phyloP scores from a whole-genome alignment of 1,284 basidiomycete genomes.

The Austroboletus niveus region DNA sequence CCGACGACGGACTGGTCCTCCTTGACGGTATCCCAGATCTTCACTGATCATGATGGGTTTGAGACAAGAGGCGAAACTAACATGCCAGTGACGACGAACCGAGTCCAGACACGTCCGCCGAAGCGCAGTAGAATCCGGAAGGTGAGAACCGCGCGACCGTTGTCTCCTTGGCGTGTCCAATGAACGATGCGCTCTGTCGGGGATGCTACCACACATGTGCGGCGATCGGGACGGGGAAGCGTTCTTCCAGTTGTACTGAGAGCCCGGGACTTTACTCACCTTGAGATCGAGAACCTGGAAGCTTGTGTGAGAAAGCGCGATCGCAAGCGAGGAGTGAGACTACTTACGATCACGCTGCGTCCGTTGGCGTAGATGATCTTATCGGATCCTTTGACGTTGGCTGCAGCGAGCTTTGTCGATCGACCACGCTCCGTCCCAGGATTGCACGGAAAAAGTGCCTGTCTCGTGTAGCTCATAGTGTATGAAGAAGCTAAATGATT shows the following conservation, averaged over 20 bases:
- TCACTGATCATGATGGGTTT: slow-evolving; percentile 46
- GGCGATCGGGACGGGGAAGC: background rate
- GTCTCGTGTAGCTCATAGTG: slow-evolving; percentile 25
- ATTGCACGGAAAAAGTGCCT: slow-evolving; percentile 67
- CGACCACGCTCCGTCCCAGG: slow-evolving; percentile 72
- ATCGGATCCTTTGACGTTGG: slow-evolving; percentile 53
- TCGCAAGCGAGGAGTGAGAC: background rate
- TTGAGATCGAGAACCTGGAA: slow-evolving; percentile 61
- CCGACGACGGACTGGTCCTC: slow-evolving; percentile 85
- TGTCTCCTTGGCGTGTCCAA: slow-evolving; percentile 81
- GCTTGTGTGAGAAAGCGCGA: slow-evolving; percentile 1
- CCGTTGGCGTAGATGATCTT: slow-evolving; percentile 89
- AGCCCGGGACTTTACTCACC: slow-evolving; percentile 28
- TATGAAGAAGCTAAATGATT: background rate
- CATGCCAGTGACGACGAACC: slow-evolving; percentile 43
- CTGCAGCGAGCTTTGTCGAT: slow-evolving; percentile 81
- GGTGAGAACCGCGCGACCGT: slow-evolving; percentile 93
- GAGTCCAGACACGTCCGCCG: slow-evolving; percentile 77
- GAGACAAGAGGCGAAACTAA: too few species aligned
- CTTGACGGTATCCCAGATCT: slow-evolving; percentile 92
- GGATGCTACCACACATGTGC: slow-evolving; percentile 42
- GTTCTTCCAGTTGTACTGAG: background rate
- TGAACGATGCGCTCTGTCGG: slow-evolving; percentile 57
- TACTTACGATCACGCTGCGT: slow-evolving; percentile 77
- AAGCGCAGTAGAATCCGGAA: slow-evolving; percentile 94